Conservation (phyloP, 805 yeast genomes). For the Monosporozyma servazzii region DNA sequence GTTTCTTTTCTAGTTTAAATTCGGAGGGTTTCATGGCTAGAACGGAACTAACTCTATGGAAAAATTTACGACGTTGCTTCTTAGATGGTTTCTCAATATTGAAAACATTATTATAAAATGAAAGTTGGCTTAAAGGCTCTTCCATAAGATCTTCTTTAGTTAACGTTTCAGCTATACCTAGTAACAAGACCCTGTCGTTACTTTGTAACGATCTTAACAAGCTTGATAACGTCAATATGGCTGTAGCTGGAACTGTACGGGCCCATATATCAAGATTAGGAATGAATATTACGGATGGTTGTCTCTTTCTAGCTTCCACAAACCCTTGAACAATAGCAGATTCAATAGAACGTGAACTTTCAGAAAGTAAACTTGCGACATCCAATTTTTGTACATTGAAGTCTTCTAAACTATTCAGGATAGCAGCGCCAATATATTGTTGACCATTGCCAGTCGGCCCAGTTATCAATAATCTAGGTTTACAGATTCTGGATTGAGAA, state of each 20-base stretch:
- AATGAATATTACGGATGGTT: conserved; percentile 75
- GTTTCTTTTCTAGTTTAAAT: conserved; percentile 53
- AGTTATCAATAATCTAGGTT: conserved; percentile 68
- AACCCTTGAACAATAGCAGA: conserved; percentile 74
- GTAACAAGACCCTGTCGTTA: conserved; percentile 60
- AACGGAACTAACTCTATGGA: conserved; percentile 44
- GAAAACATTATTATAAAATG: conserved; percentile 36
- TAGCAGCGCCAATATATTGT: conserved; percentile 72
- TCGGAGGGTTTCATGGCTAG: conserved; percentile 60
- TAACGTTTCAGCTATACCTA: conserved; percentile 58
- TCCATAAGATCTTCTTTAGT: conserved; percentile 34
- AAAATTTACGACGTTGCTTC: conserved; percentile 47
- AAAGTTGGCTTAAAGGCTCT: conserved; percentile 13
- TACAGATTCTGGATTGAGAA: conserved; percentile 56
- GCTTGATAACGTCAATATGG: conserved; percentile 62
- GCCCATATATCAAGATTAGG: conserved; percentile 79
- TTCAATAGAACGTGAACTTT: conserved; percentile 74
- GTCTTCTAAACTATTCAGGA: conserved; percentile 76
- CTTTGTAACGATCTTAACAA: conserved; percentile 59
- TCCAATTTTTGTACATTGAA: conserved; percentile 83
- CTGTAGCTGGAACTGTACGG: conserved; percentile 55
- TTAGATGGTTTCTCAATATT: conserved; percentile 40
- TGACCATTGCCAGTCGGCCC: conserved; percentile 83
- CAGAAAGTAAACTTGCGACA: conserved; percentile 65
- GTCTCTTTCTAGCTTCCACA: conserved; percentile 79